These are phyloP conservation scores for Rutstroemia sp. DNA, from an alignment of 2,329 filamentous ascomycete species.

Conservation along the genomic window DNA sequence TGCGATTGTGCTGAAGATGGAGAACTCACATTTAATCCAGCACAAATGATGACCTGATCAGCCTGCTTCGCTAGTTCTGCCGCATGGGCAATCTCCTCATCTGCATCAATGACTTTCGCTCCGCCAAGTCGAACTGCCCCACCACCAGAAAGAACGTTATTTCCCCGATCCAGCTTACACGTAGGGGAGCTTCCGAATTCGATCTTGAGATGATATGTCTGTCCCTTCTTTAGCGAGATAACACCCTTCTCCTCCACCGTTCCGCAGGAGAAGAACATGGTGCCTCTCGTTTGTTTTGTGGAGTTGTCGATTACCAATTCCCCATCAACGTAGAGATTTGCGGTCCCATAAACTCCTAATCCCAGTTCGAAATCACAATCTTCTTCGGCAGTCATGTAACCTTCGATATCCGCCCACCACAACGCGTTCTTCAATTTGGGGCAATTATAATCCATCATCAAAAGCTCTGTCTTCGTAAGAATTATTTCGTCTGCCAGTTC, in stretches of 20 bases:
- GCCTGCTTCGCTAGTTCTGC: slow-evolving; percentile 58
- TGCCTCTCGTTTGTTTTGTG: slow-evolving; percentile 30
- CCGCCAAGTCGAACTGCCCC: slow-evolving; percentile 58
- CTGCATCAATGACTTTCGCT: slow-evolving; percentile 46
- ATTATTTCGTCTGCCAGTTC: slow-evolving; percentile 43
- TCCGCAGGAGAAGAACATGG: slow-evolving; percentile 33
- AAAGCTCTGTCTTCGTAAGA: slow-evolving; percentile 36
- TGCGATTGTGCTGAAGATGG: slow-evolving; percentile 34
- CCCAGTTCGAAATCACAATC: slow-evolving; percentile 31
- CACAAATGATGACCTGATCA: slow-evolving; percentile 70
- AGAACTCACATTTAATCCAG: slow-evolving; percentile 55
- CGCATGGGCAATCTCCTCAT: slow-evolving; percentile 56
- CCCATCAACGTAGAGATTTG: slow-evolving; percentile 30
- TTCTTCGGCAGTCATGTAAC: slow-evolving; percentile 25
- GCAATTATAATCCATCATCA: slow-evolving; percentile 45
- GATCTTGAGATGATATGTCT: slow-evolving; percentile 27
- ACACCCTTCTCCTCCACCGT: slow-evolving; percentile 29
- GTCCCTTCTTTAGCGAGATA: slow-evolving; percentile 24
- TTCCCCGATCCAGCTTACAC: slow-evolving; percentile 43
- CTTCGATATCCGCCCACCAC: slow-evolving; percentile 35
- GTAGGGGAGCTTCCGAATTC: slow-evolving; percentile 50
- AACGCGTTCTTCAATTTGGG: slow-evolving; percentile 21
- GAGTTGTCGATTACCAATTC: slow-evolving; percentile 30
- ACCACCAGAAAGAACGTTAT: slow-evolving; percentile 44
- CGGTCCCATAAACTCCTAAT: slow-evolving; percentile 32